Base-by-base conservation (phyloP, 2,329 filamentous ascomycete genomes). In the Byssoonygena ceratinophila region DNA sequence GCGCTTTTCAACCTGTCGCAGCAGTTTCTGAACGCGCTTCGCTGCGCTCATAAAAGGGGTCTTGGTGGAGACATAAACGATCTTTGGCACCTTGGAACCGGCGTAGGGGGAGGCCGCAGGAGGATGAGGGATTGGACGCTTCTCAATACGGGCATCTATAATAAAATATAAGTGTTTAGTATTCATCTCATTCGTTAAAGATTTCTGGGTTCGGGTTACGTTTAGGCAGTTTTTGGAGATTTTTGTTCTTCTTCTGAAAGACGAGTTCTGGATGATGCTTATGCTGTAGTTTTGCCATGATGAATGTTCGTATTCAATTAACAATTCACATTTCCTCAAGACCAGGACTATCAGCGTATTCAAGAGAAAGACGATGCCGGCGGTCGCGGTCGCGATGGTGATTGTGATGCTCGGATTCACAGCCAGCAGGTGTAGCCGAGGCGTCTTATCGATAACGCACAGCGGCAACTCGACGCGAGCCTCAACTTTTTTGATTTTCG, bases 41-140 rank as follows among this genome's bases (percentile, higher is more conserved):
- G 80, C 68, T 1, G 75, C 72, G 40, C 77, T 74, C 64, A 82
- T 75, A 67, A 80, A 79, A 4, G 78, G 77, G 0, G 78, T 76
- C 4, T 68, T 68, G 34, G 68, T 67, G 9, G 74, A 77, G 32
- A 82, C 66, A 64, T 82, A 82, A 64, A 82, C 70, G 22, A 71
- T 65, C 65, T 82, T 82, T 9, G 72, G 75, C 4, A 69, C 62
- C 1, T 61, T 59, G 43, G 74, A 58, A 50, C 71, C 71, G 16
- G 76, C 67, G 64, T 78, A 78, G 3, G 77, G 76, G 0, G 76
- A 76, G 3, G 77, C 68, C 27, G 79, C 66, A 1, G 78, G 66
- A 2, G 79, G 69, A 63, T 75, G 79, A n/a, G 75, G 73, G 58
- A 83, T 75, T 0, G 80, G 79, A 0, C 80, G 75, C 63, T 79